These are phyloP conservation scores for Pythium rishiriense DNA, from an alignment of 352 stramenopile species.

Conservation along the genomic window DNA sequence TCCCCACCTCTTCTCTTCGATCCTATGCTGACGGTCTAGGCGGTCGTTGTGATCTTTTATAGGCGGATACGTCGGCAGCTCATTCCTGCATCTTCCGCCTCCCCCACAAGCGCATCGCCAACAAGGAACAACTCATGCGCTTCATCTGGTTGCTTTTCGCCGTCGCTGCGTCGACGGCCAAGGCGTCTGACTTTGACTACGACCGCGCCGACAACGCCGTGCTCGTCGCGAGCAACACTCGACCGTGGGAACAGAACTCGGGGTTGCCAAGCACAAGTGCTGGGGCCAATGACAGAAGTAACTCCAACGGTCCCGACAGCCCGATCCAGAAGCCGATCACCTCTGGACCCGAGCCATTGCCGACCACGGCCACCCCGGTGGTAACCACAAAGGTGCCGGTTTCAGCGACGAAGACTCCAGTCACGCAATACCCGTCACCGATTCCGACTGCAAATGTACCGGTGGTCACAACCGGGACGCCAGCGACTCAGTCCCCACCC, in stretches of 20 bases:
- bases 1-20: not conserved
- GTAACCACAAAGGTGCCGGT: slow-evolving; percentile 1
- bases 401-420: not conserved
- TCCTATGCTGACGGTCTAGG: not conserved
- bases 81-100: slow-evolving; percentile 16
- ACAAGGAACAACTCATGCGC: slow-evolving; percentile 6
- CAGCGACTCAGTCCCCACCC: not conserved
- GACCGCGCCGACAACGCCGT: not conserved
- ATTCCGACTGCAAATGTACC: not conserved
- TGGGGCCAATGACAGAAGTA: not conserved
- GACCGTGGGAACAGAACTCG: slow-evolving; percentile 20
- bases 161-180: slow-evolving; percentile 1
- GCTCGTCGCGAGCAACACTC: slow-evolving; percentile 1
- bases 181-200: slow-evolving; percentile 4
- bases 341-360: not conserved
- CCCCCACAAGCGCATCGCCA: slow-evolving; percentile 2
- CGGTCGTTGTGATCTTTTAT: not conserved
- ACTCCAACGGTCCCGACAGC: slow-evolving; percentile 5
- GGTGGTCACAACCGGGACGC: not conserved
- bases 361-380: not conserved
- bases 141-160: slow-evolving; percentile 18
- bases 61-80: not conserved
- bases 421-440: not conserved
- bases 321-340: slow-evolving; percentile 5
- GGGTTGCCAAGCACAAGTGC: slow-evolving; percentile 1